These are phyloP conservation scores for Guyanaporus albipodus DNA, from an alignment of 768 basidiomycete species.

Conservation along the genomic window DNA sequence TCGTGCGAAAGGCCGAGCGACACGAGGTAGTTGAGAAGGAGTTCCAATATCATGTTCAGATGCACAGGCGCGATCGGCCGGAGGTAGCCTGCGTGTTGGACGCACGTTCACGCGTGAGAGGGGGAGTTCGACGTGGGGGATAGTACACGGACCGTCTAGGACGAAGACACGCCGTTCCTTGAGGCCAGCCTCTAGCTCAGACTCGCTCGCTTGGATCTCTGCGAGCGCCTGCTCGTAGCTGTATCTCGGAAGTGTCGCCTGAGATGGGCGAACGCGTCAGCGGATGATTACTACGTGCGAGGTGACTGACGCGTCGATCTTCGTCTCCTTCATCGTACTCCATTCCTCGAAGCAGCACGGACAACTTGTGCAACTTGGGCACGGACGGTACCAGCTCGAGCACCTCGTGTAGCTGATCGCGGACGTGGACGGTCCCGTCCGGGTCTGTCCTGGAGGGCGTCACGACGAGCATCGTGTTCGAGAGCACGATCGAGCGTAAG, in stretches of 20 bases:
- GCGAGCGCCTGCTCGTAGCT: constrained; percentile 55
- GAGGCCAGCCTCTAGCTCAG: constrained; percentile 63
- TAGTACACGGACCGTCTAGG: constrained; percentile 49
- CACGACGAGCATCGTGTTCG: constrained; percentile 81
- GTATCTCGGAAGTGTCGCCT: constrained; percentile 41
- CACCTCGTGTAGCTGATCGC: constrained; percentile 78
- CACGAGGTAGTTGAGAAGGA: constrained; percentile 71
- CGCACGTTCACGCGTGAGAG: too few relatives aligned
- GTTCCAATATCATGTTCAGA: constrained; percentile 67
- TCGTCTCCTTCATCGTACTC: constrained; percentile 67
- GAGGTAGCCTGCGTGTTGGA: constrained; percentile 58
- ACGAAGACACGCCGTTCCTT: constrained; percentile 67
- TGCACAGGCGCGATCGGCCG: constrained; percentile 67
- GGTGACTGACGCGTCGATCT: constrained; percentile 32
- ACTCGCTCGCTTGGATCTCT: constrained; percentile 79
- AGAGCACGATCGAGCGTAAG: constrained; percentile 81
- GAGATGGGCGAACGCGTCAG: too few relatives aligned
- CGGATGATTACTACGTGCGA: too few relatives aligned
- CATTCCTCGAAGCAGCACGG: constrained; percentile 53
- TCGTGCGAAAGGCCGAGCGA: constrained; percentile 52
- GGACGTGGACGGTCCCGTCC: constrained; percentile 56
- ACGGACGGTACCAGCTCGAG: constrained; percentile 78
- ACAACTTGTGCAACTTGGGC: constrained; percentile 70
- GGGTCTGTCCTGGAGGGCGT: constrained; percentile 41
- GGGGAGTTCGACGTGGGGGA: background rate